Percentiles rank a stretch among this genome's conserved stretches.
These are phyloP conservation scores for Trichoderma parareesei DNA, from an alignment of 495 filamentous ascomycete species.

Conservation along the genomic window DNA sequence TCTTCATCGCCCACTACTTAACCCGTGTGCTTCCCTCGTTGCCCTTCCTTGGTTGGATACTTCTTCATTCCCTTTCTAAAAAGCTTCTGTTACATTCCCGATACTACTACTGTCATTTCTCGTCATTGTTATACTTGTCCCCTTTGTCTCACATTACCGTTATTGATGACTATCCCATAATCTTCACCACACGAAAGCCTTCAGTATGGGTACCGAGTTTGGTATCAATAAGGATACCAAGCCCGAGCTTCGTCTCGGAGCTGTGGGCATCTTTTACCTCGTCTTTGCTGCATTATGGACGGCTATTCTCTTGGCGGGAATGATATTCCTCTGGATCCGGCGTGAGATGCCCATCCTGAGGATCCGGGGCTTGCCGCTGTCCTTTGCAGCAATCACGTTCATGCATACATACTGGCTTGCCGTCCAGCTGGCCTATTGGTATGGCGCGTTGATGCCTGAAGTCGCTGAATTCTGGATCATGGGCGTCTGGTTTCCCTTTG, in stretches of 20 bases:
- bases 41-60: neutral
- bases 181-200: neutral
- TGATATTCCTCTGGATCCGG: slow-evolving; percentile 40
- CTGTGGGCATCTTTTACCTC: slow-evolving; percentile 36
- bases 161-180: neutral
- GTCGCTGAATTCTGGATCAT: slow-evolving; percentile 54
- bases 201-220: slow-evolving; percentile 3
- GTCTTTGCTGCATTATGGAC: slow-evolving; percentile 43
- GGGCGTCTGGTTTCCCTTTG: slow-evolving; percentile 54
- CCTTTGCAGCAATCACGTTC: slow-evolving; percentile 42
- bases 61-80: neutral
- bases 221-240: slow-evolving; percentile 1
- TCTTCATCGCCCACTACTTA: neutral
- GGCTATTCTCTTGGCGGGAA: slow-evolving; percentile 36
- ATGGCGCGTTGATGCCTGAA: slow-evolving; percentile 43
- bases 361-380: slow-evolving; percentile 50
- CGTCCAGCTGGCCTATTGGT: slow-evolving; percentile 48
- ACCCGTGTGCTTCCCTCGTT: neutral
- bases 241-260: slow-evolving; percentile 6
- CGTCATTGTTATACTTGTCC: neutral
- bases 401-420: slow-evolving; percentile 52
- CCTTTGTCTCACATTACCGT: neutral
- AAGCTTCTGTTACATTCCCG: neutral
- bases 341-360: slow-evolving; percentile 48
- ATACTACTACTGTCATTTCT: neutral